Base-by-base conservation (phyloP, 148 eudicot species). In the Suaeda aralocaspica region DNA sequence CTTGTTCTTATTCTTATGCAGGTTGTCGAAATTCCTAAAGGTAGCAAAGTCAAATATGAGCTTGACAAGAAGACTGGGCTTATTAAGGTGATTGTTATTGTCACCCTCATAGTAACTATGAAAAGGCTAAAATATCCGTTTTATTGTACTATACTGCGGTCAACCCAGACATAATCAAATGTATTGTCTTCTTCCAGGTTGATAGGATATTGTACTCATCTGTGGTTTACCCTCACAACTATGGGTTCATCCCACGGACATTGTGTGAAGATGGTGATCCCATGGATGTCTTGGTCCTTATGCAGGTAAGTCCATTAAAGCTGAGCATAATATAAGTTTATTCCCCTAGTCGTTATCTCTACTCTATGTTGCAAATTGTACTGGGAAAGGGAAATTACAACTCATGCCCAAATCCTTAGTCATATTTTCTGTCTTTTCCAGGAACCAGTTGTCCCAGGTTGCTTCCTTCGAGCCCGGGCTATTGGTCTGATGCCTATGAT, bases 401-500 rank as follows among this genome's bases (percentile, higher is more conserved):
- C 22, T 33, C 8, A 64, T n/a, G 61, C 45, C 69, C 30, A 41
- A 15, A 62, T 67, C 22, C 22, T 64, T 46, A 48, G 6, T 65
- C 51, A 7, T 44, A 65, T 69, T 58, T 76, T 24, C 25, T 3
- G 8, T 61, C n/a, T 33, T 65, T 15, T 59, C 31, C 80, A 91
- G 95, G 96, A 92, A 71, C 95, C 92, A 57, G 92, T 89, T 6
- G 66, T 84, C 69, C 97, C 97, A 6, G 96, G 97, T 59, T 89
- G 96, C 74, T 92, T 87, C 68, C 88, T 92, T 51, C 89, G 92
- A 26, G 96, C 90, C 55, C 79, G 90, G 75, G 86, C 96, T 66
- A 83, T 92, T 66, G 96, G 96, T 63, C 83, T 89, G 70, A 92
- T 92, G 97, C 97, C 97, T 59, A 87, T 92, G 97, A 92, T 92